Conservation (phyloP, 208 protist genomes). For the Crithidia sp. region DNA sequence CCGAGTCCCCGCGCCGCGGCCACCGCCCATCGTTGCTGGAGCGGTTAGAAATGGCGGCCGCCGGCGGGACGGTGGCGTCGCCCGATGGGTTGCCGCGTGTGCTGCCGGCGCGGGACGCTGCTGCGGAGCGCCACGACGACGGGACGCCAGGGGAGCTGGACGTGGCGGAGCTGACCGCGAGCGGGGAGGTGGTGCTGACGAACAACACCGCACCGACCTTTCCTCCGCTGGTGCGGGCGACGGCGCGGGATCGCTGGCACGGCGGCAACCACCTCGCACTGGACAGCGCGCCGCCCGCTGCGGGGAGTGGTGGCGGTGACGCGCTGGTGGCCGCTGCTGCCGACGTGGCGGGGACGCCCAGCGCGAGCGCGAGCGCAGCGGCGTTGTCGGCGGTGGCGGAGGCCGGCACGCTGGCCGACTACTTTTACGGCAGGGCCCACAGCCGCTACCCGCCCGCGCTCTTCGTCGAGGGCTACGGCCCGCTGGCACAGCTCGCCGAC, state of each 20-base stretch:
- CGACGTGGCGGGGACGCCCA: not conserved
- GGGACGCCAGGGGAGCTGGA: not conserved
- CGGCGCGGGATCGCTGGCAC: slow-evolving; percentile 36
- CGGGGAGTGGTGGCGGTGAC: not conserved
- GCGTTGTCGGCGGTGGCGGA: not conserved
- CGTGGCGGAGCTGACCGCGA: slow-evolving; percentile 4
- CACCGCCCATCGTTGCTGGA: slow-evolving; percentile 20
- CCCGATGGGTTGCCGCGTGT: slow-evolving; percentile 9
- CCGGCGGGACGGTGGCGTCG: not conserved
- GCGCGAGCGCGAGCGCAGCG: not conserved
- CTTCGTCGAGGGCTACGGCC: slow-evolving; percentile 76
- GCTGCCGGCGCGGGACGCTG: not conserved
- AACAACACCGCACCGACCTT: slow-evolving; percentile 21
- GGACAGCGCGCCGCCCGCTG: slow-evolving; percentile 15
- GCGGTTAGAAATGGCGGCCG: slow-evolving; percentile 12
- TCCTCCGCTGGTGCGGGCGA: slow-evolving; percentile 23
- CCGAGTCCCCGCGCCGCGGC: slow-evolving; percentile 13
- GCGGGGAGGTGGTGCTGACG: slow-evolving; percentile 17
- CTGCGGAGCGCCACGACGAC: not conserved
- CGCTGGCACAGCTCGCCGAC: slow-evolving; percentile 36
- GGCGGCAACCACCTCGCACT: slow-evolving; percentile 25
- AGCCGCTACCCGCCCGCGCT: slow-evolving; percentile 18
- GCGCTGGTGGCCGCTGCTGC: too few species aligned
- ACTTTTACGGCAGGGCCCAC: slow-evolving; percentile 30
- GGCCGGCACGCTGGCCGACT: slow-evolving; percentile 8